Evolutionary conservation across 345 rosid genomes (phyloP).

Genomic region (Eucalyptus sp.): DNA sequence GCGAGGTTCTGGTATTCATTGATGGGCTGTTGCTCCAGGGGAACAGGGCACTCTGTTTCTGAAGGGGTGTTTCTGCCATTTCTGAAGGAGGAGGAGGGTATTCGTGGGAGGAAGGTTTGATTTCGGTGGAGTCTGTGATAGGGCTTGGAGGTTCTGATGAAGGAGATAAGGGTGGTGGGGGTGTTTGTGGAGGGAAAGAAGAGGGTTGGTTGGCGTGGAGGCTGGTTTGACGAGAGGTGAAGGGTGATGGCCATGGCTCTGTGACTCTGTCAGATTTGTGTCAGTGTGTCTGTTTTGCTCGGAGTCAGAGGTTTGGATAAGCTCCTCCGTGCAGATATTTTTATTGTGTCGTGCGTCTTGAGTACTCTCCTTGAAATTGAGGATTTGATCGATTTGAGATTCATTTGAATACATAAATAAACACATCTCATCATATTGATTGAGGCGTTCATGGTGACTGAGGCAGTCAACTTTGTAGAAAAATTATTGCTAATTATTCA

Average conservation of each 20-base stretch:
- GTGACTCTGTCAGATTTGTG: not conserved
- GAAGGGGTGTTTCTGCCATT: conserved; percentile 44
- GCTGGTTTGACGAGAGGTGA: not conserved
- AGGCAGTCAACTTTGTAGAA: rapidly evolving
- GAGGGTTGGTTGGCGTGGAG: not conserved
- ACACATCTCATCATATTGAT: rapidly evolving
- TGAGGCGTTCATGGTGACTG: rapidly evolving
- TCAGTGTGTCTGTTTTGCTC: not conserved
- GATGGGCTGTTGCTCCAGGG: conserved; percentile 70
- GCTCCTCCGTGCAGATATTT: not conserved
- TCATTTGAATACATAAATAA: not conserved
- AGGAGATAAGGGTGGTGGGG: not conserved
- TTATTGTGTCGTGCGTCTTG: not conserved
- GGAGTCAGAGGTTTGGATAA: not conserved
- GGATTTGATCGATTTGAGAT: not conserved
- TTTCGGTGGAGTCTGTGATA: not conserved
- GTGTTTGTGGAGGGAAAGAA: not conserved
- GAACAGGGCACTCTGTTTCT: conserved; percentile 82
- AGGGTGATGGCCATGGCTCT: not conserved
- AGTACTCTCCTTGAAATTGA: not conserved
- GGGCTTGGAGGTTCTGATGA: not conserved
- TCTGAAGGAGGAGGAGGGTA: conserved; percentile 15
- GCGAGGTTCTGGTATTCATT: conserved; percentile 81
- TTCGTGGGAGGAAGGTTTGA: not conserved
- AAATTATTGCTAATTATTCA: no score